These are phyloP conservation scores for Apostasia shenzhenica DNA, from an alignment of 106 monocot species.

Conservation along the genomic window DNA sequence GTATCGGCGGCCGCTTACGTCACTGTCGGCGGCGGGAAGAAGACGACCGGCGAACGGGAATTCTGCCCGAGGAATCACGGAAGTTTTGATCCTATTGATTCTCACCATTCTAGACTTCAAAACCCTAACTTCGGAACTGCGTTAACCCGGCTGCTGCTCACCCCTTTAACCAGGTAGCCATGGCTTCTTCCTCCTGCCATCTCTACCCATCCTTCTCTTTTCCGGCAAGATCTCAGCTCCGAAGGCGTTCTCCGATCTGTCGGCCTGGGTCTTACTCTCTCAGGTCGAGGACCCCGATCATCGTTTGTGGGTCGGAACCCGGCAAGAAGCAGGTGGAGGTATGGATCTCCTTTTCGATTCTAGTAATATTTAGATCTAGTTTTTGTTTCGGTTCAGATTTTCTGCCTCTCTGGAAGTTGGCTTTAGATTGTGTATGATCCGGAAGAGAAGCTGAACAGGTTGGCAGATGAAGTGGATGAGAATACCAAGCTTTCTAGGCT, in stretches of 20 bases:
- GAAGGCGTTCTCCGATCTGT: conserved; percentile 3
- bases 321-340: conserved; percentile 76
- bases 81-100: too few species aligned
- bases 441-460: conserved; percentile 60
- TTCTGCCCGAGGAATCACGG: too few species aligned
- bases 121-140: too few species aligned
- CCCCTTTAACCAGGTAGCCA: not conserved
- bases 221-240: not conserved
- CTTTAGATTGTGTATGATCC: conserved; percentile 69
- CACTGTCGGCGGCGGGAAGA: too few species aligned
- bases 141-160: too few species aligned
- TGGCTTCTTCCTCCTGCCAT: conserved; percentile 21
- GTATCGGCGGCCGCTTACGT: too few species aligned
- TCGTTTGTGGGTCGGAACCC: conserved; percentile 29
- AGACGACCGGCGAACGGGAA: too few species aligned
- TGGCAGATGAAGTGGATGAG: conserved; percentile 80
- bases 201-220: not conserved
- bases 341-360: not conserved
- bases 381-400: conserved; percentile 1
- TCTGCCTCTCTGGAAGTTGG: not conserved
- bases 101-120: too few species aligned
- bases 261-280: conserved; percentile 16
- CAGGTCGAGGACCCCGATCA: conserved; percentile 17
- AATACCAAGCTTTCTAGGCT: conserved; percentile 60
- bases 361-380: not conserved